Percentiles rank a stretch among this genome's conserved stretches.
phyloP scores from a whole-genome alignment of 1,284 basidiomycete genomes.

The Malassezia caprae region DNA sequence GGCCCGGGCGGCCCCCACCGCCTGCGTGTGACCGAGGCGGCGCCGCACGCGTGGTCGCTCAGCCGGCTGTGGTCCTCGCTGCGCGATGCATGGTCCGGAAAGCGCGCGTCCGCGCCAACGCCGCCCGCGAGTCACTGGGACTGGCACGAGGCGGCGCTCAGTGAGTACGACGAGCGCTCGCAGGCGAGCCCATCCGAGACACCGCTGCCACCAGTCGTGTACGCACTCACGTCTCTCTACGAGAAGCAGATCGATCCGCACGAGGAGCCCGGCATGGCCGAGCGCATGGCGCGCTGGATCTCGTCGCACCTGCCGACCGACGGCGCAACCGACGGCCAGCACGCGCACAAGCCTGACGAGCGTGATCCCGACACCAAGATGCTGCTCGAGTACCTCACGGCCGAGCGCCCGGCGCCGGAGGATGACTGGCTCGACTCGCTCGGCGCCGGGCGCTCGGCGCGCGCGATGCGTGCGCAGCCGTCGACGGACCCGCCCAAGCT shows the following conservation, averaged over 20 bases:
- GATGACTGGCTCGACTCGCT: neutral
- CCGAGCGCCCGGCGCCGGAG: neutral
- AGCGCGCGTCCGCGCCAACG: neutral
- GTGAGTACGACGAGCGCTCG: slow-evolving; percentile 5
- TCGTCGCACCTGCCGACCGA: slow-evolving; percentile 14
- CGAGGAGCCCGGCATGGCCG: neutral
- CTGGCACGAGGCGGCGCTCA: slow-evolving; percentile 13
- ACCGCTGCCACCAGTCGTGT: slow-evolving; percentile 3
- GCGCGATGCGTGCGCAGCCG: neutral
- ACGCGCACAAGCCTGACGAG: neutral
- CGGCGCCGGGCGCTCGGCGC: neutral
- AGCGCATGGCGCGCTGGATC: slow-evolving; percentile 10
- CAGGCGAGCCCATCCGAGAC: neutral
- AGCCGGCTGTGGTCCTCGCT: neutral
- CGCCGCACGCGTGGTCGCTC: neutral
- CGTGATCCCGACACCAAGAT: neutral
- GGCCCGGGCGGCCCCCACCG: slow-evolving; percentile 56
- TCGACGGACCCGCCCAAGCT: neutral
- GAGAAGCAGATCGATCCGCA: neutral
- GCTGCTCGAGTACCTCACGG: slow-evolving; percentile 4
- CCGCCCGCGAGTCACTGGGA: neutral
- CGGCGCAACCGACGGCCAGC: neutral
- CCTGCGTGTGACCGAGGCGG: slow-evolving; percentile 14
- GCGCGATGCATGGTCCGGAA: neutral
- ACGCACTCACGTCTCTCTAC: slow-evolving; percentile 4